These are phyloP conservation scores for Closterium sp. DNA, from an alignment of 139 green algal genomes.

Conservation along the genomic window DNA sequence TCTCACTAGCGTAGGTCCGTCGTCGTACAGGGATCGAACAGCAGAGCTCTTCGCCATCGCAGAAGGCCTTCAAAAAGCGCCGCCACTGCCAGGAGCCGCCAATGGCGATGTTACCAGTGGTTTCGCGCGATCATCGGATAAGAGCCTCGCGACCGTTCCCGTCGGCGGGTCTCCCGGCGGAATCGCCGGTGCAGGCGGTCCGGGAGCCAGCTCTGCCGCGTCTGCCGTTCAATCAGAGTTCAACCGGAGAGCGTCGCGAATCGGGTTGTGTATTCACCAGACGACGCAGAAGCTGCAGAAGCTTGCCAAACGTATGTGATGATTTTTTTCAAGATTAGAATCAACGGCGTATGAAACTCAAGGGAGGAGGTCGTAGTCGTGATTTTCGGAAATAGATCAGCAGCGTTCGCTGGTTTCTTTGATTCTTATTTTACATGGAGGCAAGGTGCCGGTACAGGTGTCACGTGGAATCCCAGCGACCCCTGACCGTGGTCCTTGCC, in stretches of 20 bases:
- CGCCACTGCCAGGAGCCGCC: conserved; percentile 1
- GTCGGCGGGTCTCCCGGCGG: background rate
- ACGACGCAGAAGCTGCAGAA: conserved; percentile 89
- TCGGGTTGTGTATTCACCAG: conserved; percentile 89
- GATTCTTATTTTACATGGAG: background rate
- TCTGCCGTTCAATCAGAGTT: conserved; percentile 70
- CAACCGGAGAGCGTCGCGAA: conserved; percentile 72
- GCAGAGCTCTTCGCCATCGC: conserved; percentile 49
- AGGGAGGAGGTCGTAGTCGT: too few relatives aligned
- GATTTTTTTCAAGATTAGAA: background rate
- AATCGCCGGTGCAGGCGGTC: background rate
- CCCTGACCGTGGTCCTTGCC: background rate
- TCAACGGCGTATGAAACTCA: too few relatives aligned
- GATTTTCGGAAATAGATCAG: background rate
- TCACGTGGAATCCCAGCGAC: background rate
- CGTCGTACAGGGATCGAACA: conserved; percentile 45
- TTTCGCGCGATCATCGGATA: conserved; percentile 34
- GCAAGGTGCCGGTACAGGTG: background rate
- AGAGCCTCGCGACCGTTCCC: background rate
- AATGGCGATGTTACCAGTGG: conserved; percentile 49
- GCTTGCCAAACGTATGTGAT: conserved; percentile 69
- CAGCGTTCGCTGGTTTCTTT: background rate
- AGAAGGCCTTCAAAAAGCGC: conserved; percentile 51
- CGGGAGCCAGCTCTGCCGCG: background rate
- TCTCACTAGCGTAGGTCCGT: conserved; percentile 3